Evolutionary conservation across 2,329 filamentous ascomycete genomes (phyloP).

Genomic region (Elsinoe perseae): DNA sequence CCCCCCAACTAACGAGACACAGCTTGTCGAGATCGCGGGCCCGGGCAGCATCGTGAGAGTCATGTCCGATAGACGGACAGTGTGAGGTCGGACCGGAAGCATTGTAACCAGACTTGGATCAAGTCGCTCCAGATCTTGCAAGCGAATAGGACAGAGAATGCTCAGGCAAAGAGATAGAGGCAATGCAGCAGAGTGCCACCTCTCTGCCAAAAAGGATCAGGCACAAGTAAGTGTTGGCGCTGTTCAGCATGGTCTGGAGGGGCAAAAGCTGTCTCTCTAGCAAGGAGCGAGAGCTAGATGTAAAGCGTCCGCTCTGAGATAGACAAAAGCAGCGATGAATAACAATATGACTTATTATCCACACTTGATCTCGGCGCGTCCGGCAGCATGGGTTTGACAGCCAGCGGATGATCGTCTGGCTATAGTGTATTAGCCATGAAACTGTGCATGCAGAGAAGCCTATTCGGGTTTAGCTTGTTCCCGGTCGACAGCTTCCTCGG

Average conservation of each 20-base stretch:
- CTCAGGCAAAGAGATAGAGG: too few relatives aligned
- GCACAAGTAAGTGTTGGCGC: too few relatives aligned
- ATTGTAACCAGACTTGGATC: too few relatives aligned
- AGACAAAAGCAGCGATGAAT: slow-evolving; percentile 24
- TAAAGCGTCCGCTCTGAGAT: too few relatives aligned
- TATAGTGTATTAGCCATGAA: not conserved
- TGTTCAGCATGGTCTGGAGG: too few relatives aligned
- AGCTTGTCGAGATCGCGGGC: slow-evolving; percentile 84
- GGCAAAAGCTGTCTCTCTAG: too few relatives aligned
- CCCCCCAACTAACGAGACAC: slow-evolving; percentile 15
- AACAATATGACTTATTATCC: not conserved
- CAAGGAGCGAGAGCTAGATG: too few relatives aligned
- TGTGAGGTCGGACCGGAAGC: slow-evolving; percentile 49
- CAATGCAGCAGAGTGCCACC: too few relatives aligned
- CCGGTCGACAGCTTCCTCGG: not conserved
- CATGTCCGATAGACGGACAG: slow-evolving; percentile 93
- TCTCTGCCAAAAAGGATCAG: too few relatives aligned
- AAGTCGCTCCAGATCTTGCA: too few relatives aligned
- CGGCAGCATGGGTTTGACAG: not conserved
- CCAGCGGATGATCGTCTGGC: slow-evolving; percentile 5
- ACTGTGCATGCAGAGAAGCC: not conserved
- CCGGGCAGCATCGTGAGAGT: slow-evolving; percentile 81
- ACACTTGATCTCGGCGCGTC: too few relatives aligned
- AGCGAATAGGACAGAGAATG: too few relatives aligned
- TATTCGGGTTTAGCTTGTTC: not conserved